Base-by-base conservation (phyloP, 164 flowering plant genomes). In the Liriodendron chinense region DNA sequence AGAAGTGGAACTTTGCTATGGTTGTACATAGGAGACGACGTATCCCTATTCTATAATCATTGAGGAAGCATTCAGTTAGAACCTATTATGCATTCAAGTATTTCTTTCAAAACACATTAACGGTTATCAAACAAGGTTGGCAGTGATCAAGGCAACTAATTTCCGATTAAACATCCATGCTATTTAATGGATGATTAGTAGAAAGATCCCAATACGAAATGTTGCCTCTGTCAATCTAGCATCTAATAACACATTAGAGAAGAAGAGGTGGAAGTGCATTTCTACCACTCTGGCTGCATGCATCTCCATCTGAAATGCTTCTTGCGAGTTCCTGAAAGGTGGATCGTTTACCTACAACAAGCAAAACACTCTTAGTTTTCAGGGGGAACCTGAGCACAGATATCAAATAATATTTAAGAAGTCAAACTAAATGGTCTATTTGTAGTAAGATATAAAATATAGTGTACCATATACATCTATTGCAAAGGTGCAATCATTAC, bases 251-350 rank as follows among this genome's bases (percentile, higher is more conserved):
- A 9, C 43, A 23, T 66, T 0, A 53, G 21, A 69, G 72, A 48
- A 69, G 72, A 49, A 24, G 43, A 70, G 24, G 13, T 53, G 26
- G 53, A 10, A 18, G 25, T 47, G 34, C 26, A 7, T 22, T 75
- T n/a, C n/a, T 75, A 93, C 99, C 94, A 93, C 94, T 85, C 91
- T 90, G 63, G 97, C 86, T 43, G 93, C 97, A 62, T 96, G 91
- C 91, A 91, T 90, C 85, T 93, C 98, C 97, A 96, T 91, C 95
- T 90, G 91, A 84, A 92, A 91, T 65, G 96, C 87, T 77, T 96
- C 98, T 78, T 96, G 99, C 14, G 98, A 88, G 78, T 96, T 96
- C 82, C 92, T 86, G 50, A 92, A 93, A 0, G 94, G 94, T 20
- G 86, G 90, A 71, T 92, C 99, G 85, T 80, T 91, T 20, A 95